Evolutionary conservation across 441 rosid genomes (phyloP).

Genomic region (Mallotus repandus): DNA sequence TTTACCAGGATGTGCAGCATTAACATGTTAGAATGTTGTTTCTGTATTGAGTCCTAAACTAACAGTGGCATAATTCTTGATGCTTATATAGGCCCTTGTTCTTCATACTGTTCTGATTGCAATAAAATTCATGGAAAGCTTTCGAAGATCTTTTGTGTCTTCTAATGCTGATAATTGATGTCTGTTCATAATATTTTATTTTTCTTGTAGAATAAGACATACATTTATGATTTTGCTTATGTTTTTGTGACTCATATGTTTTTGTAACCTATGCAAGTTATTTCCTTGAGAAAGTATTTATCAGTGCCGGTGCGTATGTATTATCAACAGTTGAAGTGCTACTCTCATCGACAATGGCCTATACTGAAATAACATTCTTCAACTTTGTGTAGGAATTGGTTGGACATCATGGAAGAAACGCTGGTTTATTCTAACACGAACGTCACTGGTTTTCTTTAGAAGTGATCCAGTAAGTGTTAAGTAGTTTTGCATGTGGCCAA

Average conservation of each 20-base stretch:
- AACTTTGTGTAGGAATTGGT: conserved; percentile 67
- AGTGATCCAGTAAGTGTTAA: conserved; percentile 76
- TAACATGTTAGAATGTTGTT: neutral
- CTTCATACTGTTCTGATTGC: neutral
- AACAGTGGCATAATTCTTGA: neutral
- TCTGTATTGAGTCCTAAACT: neutral
- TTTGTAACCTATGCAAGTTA: neutral
- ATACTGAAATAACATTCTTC: conserved; percentile 7
- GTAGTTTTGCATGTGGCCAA: conserved; percentile 30
- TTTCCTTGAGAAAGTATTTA: too few relatives aligned
- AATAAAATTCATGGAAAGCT: neutral
- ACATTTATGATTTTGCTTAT: too few relatives aligned
- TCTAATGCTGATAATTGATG: neutral
- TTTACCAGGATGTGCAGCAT: neutral
- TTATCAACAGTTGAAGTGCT: neutral
- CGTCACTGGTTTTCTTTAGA: conserved; percentile 95
- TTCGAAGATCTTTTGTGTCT: neutral
- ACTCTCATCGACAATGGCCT: neutral
- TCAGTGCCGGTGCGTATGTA: neutral
- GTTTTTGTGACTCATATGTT: neutral
- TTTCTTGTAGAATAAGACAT: neutral
- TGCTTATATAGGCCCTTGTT: too few relatives aligned
- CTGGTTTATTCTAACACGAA: conserved; percentile 94
- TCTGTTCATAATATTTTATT: too few relatives aligned
- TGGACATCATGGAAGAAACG: conserved; percentile 99